These are phyloP conservation scores for Clavispora santaluciae DNA, from an alignment of 805 yeast genomes.

Conservation along the genomic window DNA sequence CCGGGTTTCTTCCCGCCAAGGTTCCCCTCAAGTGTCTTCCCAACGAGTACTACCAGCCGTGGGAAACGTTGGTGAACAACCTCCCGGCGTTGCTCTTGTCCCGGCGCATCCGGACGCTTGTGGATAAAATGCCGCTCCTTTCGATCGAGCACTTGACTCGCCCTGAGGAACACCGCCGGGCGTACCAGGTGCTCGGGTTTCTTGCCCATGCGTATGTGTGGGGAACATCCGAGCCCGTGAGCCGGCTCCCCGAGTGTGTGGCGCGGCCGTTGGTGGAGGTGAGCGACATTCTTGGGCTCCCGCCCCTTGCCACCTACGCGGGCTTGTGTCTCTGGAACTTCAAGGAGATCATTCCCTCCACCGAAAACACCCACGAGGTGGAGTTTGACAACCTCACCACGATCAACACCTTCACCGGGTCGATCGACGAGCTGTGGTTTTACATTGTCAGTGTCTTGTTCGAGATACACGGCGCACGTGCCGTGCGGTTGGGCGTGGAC, in stretches of 20 bases:
- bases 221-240: constrained; percentile 63
- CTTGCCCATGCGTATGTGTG: constrained; percentile 87
- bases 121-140: constrained; percentile 63
- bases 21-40: constrained; percentile 61
- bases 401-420: constrained; percentile 81
- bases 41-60: constrained; percentile 58
- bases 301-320: constrained; percentile 86
- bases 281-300: constrained; percentile 59
- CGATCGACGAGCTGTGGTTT: constrained; percentile 91
- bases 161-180: constrained; percentile 63
- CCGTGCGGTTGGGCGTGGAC: constrained; percentile 61
- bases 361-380: constrained; percentile 27
- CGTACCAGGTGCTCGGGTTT: constrained; percentile 74
- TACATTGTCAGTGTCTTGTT: constrained; percentile 83
- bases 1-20: constrained; percentile 76
- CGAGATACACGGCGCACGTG: constrained; percentile 75
- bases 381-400: constrained; percentile 71
- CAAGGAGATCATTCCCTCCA: constrained; percentile 50
- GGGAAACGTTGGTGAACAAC: constrained; percentile 68
- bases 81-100: constrained; percentile 74
- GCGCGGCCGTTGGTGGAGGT: constrained; percentile 66
- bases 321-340: constrained; percentile 87
- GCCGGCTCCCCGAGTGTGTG: constrained; percentile 59
- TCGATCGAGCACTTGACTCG: constrained; percentile 40
- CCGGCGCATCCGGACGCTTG: constrained; percentile 51